Base-by-base conservation (phyloP, 345 rosid species). In the Geranium brycei region DNA sequence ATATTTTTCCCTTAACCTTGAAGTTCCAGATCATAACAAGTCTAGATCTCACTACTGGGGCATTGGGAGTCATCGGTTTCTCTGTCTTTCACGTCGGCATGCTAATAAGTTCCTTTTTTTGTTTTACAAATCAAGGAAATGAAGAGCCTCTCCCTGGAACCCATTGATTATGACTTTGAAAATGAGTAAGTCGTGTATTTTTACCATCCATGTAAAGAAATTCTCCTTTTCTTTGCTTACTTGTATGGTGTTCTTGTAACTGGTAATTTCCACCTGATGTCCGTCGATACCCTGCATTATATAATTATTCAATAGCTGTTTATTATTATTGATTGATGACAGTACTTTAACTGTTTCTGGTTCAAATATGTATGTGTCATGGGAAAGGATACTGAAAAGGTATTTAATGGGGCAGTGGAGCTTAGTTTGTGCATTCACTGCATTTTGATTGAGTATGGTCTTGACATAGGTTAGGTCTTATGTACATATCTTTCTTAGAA, bases 81-180 rank as follows among this genome's bases (percentile, higher is more conserved):
- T 8, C 53, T 47, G 14, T 47, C 53, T 3, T 47, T 47, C 53
- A 6, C 11, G 13, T 47, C 10, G 53, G 11, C 51, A 35, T 61
- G 28, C 61, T 55, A 57, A 31, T 63, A 35, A 35, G 5, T 35
- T 35, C 41, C 10, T 7, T 35, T 7, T 35, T 35, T 59, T 38
- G 63, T 66, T 67, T 57, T 56, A 35, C 63, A 66, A 60, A 31
- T 74, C 67, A 82, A 93, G 99, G 96, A 78, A 58, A 90, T 65
- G 78, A 93, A 81, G 82, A 83, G 86, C 73, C 89, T 82, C 47
- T 79, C 97, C 31, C 78, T 83, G 95, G 96, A 88, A 72, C 82
- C 88, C 68, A 76, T 80, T 71, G 89, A 87, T 75, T 77, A 38
- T 60, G 58, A 77, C 57, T n/a, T 59, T 59, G 89, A 85, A 66